Evolutionary conservation across 225 moss, liverwort and hornwort genomes (phyloP).

Genomic region (Ulota crispa): DNA sequence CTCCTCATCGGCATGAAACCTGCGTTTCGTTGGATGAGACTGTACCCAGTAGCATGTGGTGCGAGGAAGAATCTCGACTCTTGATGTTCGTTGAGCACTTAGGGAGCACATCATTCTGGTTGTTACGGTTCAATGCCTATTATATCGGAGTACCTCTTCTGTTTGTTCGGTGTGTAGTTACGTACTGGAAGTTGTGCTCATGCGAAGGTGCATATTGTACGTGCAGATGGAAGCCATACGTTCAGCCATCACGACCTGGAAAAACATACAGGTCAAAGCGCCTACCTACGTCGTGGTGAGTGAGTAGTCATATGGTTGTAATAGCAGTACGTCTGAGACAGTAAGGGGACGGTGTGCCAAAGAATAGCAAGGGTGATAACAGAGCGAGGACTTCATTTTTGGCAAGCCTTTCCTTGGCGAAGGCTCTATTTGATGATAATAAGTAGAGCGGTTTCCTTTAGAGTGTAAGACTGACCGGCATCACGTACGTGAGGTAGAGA

Average conservation of each 20-base stretch:
- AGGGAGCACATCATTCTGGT: not conserved
- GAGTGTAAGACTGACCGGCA: not conserved
- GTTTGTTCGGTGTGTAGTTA: not conserved
- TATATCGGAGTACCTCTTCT: not conserved
- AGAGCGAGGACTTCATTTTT: not conserved
- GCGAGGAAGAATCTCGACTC: too few relatives aligned
- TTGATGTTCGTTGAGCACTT: too few relatives aligned
- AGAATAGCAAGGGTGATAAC: not conserved
- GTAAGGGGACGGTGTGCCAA: not conserved
- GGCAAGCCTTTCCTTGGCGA: not conserved
- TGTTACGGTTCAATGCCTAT: not conserved
- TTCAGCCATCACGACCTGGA: conserved; percentile 59
- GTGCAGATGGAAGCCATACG: conserved; percentile 86
- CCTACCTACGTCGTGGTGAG: not conserved
- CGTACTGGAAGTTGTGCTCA: not conserved
- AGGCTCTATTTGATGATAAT: not conserved
- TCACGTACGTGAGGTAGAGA: not conserved
- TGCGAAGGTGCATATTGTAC: conserved; percentile 1
- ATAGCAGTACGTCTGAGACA: not conserved
- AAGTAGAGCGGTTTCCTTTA: not conserved
- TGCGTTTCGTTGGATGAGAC: too few relatives aligned
- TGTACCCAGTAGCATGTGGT: too few relatives aligned
- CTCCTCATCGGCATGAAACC: too few relatives aligned
- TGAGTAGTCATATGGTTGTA: not conserved
- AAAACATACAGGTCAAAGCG: conserved; percentile 68